Evolutionary conservation across 306 rosid genomes (phyloP), one percentile per base, ranked within the genome.

Genomic region (Potentilla sterilis): DNA sequence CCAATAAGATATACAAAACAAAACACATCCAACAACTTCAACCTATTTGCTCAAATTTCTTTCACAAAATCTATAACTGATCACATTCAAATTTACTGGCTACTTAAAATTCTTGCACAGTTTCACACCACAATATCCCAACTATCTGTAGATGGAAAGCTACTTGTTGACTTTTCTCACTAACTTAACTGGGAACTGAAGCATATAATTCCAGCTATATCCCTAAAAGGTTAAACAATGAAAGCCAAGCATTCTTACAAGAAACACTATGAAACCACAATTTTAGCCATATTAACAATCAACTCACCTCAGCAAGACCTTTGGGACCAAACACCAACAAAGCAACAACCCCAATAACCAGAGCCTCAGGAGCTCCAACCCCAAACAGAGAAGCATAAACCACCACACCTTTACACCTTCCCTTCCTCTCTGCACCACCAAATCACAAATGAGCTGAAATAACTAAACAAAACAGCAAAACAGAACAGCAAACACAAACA

Each of bases 301-400:
- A 74, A 83, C 96, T 86, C 72, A 96, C 99, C 98, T 96, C 99
- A 72, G 99, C 99, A 59, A 96, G 99, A 71, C 99, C 98, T 72
- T 96, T 96, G 59, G 99, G 99, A 75, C 98, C 98, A 87, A 96
- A 96, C 79, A 96, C 98, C 85, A 92, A 78, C 87, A 96, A 78
- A 89, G 99, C 99, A 44, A 96, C 99, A 8, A 96, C 99, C 69
- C 99, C 99, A 84, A 96, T 96, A 41, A 96, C 99, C 77, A 96
- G 72, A 67, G 96, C 99, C 85, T 96, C 99, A 54, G 99, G 99
- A 8, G 99, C 99, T 84, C 99, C 99, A 82, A 96, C 97, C 18
- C 99, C 99, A 84, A 96, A 96, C 13, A 96, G 88, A 81, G 99
- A 96, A 18, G 99, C 99, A 83, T 87, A 87, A 79, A 91, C 88